Evolutionary conservation across 2,329 filamentous ascomycete genomes (phyloP).

Genomic region (Cladophialophora carrionii): DNA sequence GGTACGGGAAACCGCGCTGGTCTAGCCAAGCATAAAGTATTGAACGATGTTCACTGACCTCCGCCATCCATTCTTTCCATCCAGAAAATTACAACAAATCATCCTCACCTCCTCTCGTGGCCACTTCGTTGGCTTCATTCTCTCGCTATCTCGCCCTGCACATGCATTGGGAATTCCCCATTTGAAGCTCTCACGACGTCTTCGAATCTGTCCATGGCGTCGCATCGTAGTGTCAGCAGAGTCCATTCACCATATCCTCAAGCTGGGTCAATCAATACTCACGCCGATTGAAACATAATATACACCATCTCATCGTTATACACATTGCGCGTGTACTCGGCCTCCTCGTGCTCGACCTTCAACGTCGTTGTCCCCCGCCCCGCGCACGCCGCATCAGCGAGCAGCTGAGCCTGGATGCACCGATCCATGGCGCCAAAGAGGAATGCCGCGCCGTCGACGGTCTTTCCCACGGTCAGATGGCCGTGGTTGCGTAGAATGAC

Average conservation of each 20-base stretch:
- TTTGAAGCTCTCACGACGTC: conserved; percentile 33
- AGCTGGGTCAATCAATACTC: conserved; percentile 5
- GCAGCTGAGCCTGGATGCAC: conserved; percentile 47
- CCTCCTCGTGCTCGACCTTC: conserved; percentile 33
- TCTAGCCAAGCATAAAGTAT: neutral
- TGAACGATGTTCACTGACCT: neutral
- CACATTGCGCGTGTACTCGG: conserved; percentile 33
- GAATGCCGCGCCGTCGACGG: conserved; percentile 57
- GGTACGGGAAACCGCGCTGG: neutral
- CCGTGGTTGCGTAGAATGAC: conserved; percentile 60
- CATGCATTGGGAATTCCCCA: conserved; percentile 32
- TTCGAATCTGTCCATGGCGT: conserved; percentile 28
- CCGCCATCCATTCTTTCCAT: neutral
- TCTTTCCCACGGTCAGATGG: conserved; percentile 55
- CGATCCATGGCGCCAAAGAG: conserved; percentile 57
- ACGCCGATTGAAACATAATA: conserved; percentile 38
- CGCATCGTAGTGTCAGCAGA: neutral
- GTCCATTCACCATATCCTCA: neutral
- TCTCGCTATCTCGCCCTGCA: conserved; percentile 33
- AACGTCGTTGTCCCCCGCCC: conserved; percentile 36
- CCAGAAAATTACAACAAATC: neutral
- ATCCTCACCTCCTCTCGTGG: too few species aligned
- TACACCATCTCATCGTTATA: conserved; percentile 38
- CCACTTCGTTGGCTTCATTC: conserved; percentile 1
- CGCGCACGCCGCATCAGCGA: conserved; percentile 49